phyloP scores from a whole-genome alignment of 306 rosid species.

The Vicia villosa region DNA sequence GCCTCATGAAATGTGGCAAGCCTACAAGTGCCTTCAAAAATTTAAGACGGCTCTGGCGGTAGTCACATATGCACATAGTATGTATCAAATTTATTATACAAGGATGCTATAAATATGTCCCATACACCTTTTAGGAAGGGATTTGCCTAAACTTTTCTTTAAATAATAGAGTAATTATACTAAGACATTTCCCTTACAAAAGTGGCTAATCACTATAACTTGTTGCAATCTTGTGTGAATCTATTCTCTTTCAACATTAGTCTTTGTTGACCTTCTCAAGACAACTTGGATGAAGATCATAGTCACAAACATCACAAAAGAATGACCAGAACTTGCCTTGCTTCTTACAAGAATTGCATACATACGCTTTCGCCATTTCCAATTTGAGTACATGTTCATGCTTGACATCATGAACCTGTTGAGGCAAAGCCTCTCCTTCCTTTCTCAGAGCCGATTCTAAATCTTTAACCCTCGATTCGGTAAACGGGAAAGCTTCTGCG shows the following conservation, averaged over 20 bases:
- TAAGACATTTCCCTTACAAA: slow-evolving; percentile 19
- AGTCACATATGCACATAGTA: background rate
- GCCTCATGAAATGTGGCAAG: too few relatives aligned
- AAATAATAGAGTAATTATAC: slow-evolving; percentile 11
- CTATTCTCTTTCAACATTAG: slow-evolving; percentile 32
- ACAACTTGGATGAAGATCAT: slow-evolving; percentile 90
- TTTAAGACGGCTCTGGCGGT: too few relatives aligned
- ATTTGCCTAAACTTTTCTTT: slow-evolving; percentile 7
- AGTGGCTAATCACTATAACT: slow-evolving; percentile 5
- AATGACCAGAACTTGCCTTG: slow-evolving; percentile 90
- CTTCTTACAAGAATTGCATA: slow-evolving; percentile 77
- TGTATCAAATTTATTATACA: slow-evolving; percentile 12
- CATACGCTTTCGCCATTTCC: slow-evolving; percentile 84
- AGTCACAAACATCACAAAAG: slow-evolving; percentile 83
- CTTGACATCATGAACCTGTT: slow-evolving; percentile 68
- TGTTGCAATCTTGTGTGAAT: slow-evolving; percentile 23
- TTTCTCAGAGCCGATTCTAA: slow-evolving; percentile 64
- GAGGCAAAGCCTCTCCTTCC: slow-evolving; percentile 84
- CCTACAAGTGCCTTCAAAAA: too few relatives aligned
- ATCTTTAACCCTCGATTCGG: slow-evolving; percentile 63
- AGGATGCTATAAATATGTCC: background rate
- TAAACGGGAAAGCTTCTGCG: slow-evolving; percentile 83
- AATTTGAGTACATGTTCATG: slow-evolving; percentile 82
- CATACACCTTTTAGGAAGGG: slow-evolving; percentile 22
- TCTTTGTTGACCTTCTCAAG: slow-evolving; percentile 49